Evolutionary conservation across 306 rosid genomes (phyloP).

Genomic region (Cicer judaicum): DNA sequence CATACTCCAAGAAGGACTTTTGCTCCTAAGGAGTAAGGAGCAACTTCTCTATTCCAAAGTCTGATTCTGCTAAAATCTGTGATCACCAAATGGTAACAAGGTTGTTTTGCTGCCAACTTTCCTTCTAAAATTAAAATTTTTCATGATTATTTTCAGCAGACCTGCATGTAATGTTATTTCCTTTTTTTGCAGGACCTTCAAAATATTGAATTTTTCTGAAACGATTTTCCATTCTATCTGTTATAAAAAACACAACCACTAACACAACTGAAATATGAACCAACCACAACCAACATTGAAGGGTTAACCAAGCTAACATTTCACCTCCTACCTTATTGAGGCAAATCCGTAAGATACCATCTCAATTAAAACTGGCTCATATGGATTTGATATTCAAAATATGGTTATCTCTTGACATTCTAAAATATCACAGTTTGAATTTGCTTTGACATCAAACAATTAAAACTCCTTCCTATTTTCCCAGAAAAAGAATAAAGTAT

Average conservation of each 20-base stretch:
- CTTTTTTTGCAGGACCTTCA: too few relatives aligned
- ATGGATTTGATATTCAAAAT: constrained; percentile 4
- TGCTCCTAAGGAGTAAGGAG: background rate
- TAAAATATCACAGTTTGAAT: background rate
- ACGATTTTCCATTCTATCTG: too few relatives aligned
- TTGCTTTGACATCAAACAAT: constrained; percentile 12
- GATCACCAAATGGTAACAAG: background rate
- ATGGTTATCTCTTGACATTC: background rate
- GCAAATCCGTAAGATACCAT: background rate
- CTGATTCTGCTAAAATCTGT: background rate
- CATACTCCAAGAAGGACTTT: too few relatives aligned
- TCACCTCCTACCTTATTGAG: background rate
- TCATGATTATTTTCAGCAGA: background rate
- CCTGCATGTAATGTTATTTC: too few relatives aligned
- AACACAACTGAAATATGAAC: background rate
- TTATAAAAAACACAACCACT: too few relatives aligned
- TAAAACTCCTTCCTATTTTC: background rate
- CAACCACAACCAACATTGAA: background rate
- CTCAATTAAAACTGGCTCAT: constrained; percentile 1
- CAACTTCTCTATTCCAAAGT: background rate
- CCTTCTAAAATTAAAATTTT: background rate
- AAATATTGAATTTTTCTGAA: too few relatives aligned
- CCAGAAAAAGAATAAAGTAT: background rate
- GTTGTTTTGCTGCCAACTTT: background rate
- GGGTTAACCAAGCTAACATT: background rate